Evolutionary conservation across 352 stramenopile species (phyloP), one percentile per base, ranked within the genome.

Genomic region (Phytopythium ostracodes): DNA sequence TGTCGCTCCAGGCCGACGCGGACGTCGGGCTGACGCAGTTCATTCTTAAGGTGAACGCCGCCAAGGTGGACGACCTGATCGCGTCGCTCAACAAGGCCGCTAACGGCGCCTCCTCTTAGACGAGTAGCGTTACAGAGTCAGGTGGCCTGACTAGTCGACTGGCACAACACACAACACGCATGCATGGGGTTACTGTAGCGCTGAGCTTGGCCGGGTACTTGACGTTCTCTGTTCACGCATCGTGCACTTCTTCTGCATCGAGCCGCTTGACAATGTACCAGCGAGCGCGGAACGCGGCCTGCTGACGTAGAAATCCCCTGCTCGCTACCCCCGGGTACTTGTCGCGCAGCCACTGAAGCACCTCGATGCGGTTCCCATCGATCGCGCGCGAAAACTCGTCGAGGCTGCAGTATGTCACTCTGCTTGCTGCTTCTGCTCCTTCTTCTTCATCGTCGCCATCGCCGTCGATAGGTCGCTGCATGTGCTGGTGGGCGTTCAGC

Each of bases 1-100:
- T 95, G 22, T 72, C 81, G 47, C 67, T 95, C 57, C 80, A 92
- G 60, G 68, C 81, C 18, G 82, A 90, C 36, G 71, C 62, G 15
- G 63, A 67, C 20, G 44, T 61, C 10, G 51, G 29, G n/a, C 63
- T 93, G 59, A 80, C 73, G 44, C 81, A 89, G 62, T 92, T 88
- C 55, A 66, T 92, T 35, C 72, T 95, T 53, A 91, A 55, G 49
- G 24, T 59, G n/a, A 55, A 55, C 29, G 25, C 25, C 29, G 49
- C 49, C 49, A 55, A 55, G 49, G 49, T 55, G 49, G 49, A 55
- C 22, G 54, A 57, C 47, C 29, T 59, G 25, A 60, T 63, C 38
- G 20, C 20, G 64, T 73, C 55, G 51, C 42, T 62, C 59, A 56
- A 53, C 58, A 65, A 63, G 29, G 27, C 31, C 24, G 42, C 38